These are phyloP conservation scores for Colletotrichum liaoningense DNA, from an alignment of 2,329 filamentous ascomycete species.

Conservation along the genomic window DNA sequence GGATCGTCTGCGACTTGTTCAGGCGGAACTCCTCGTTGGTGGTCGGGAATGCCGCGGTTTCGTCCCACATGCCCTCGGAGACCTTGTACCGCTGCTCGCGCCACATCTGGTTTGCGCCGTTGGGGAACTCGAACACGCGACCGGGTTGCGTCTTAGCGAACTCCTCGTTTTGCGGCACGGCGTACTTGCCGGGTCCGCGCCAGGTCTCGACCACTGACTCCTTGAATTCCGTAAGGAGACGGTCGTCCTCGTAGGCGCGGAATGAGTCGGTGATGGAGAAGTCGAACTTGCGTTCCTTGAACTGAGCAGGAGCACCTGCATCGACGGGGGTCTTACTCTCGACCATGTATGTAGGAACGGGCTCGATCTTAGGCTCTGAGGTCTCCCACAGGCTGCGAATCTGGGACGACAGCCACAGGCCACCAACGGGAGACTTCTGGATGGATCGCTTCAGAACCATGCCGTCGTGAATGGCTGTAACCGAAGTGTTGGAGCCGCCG, in stretches of 20 bases:
- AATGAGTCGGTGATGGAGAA: constrained; percentile 75
- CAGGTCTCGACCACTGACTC: constrained; percentile 96
- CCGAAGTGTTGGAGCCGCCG: constrained; percentile 87
- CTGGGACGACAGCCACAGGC: constrained; percentile 90
- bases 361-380: constrained; percentile 75
- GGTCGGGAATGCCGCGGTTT: constrained; percentile 74
- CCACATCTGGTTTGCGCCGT: constrained; percentile 97
- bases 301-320: constrained; percentile 82
- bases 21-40: constrained; percentile 52
- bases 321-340: constrained; percentile 90
- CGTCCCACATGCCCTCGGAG: constrained; percentile 92
- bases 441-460: constrained; percentile 93
- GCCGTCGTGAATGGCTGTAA: constrained; percentile 93
- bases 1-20: constrained; percentile 82
- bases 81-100: constrained; percentile 87
- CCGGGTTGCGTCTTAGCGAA: constrained; percentile 78
- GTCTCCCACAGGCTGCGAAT: constrained; percentile 82
- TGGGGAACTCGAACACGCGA: constrained; percentile 95
- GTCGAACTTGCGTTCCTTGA: constrained; percentile 77
- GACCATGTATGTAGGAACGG: constrained; percentile 89
- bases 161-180: constrained; percentile 78
- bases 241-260: constrained; percentile 88
- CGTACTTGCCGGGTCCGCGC: constrained; percentile 80
- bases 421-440: constrained; percentile 85
- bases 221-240: constrained; percentile 95